Evolutionary conservation across 2,329 filamentous ascomycete genomes (phyloP).

Genomic region (Dothistroma septosporum): DNA sequence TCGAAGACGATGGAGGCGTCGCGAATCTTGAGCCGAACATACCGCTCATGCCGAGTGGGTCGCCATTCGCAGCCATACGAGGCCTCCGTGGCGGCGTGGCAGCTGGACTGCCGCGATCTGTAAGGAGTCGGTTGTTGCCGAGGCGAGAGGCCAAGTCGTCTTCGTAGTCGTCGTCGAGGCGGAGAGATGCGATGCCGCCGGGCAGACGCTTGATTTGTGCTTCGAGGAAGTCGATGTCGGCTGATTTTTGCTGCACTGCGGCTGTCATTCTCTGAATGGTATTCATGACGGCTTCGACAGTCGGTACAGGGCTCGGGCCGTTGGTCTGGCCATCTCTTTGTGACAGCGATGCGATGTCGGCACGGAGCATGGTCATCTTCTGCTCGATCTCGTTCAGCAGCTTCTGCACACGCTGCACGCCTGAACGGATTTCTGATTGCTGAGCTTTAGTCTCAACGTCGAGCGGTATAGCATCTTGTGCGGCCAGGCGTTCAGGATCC

Average conservation of each 20-base stretch:
- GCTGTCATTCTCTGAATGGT: slow-evolving; percentile 90
- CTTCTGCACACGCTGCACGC: slow-evolving; percentile 70
- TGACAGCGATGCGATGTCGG: slow-evolving; percentile 61
- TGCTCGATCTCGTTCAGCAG: slow-evolving; percentile 76
- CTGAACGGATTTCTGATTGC: slow-evolving; percentile 74
- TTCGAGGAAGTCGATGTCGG: slow-evolving; percentile 86
- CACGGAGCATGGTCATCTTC: slow-evolving; percentile 70
- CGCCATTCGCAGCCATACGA: slow-evolving; percentile 30
- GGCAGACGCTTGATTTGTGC: slow-evolving; percentile 72
- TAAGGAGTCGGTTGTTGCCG: slow-evolving; percentile 26
- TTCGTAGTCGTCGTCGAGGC: slow-evolving; percentile 31
- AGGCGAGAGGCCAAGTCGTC: slow-evolving; percentile 33
- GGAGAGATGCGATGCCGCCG: slow-evolving; percentile 29
- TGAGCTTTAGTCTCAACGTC: slow-evolving; percentile 77
- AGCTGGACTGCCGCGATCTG: slow-evolving; percentile 32
- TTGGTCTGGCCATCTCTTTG: slow-evolving; percentile 16
- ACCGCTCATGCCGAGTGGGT: slow-evolving; percentile 34
- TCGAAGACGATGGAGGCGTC: slow-evolving; percentile 26
- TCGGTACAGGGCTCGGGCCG: slow-evolving; percentile 60
- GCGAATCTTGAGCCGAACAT: slow-evolving; percentile 33
- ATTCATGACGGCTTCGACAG: slow-evolving; percentile 84
- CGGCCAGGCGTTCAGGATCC: slow-evolving; percentile 64
- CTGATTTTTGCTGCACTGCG: slow-evolving; percentile 87
- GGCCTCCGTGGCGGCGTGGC: slow-evolving; percentile 34
- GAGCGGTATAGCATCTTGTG: slow-evolving; percentile 67